These are phyloP conservation scores for Vicia sativa DNA, from an alignment of 306 rosid genomes.

Conservation along the genomic window DNA sequence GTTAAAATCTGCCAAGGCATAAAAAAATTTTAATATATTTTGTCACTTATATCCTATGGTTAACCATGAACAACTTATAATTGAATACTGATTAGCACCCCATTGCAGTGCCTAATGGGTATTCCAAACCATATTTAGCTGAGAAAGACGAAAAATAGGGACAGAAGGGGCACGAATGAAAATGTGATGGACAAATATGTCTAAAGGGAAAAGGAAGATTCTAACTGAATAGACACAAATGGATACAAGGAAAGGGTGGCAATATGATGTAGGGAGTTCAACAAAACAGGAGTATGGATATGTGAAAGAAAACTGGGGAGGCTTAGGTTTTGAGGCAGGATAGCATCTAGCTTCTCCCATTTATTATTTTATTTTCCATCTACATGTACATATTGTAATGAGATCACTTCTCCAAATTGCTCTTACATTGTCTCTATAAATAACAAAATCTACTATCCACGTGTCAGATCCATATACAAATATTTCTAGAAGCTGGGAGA, in stretches of 20 bases:
- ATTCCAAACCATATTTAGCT: neutral
- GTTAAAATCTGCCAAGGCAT: slow-evolving; percentile 19
- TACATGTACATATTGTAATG: neutral
- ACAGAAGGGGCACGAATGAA: neutral
- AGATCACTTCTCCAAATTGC: neutral
- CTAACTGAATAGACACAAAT: neutral
- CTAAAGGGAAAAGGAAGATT: neutral
- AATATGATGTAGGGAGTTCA: slow-evolving; percentile 13
- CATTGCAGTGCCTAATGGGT: neutral
- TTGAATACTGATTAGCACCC: slow-evolving; percentile 12
- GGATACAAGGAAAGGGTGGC: neutral
- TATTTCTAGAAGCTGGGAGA: slow-evolving; percentile 3
- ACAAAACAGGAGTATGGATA: neutral
- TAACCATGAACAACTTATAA: slow-evolving; percentile 22
- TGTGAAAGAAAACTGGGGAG: neutral
- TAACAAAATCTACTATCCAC: slow-evolving; percentile 22
- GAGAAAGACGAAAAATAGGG: neutral
- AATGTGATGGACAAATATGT: slow-evolving; percentile 19
- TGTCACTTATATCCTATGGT: slow-evolving; percentile 10
- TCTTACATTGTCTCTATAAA: neutral
- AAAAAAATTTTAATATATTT: neutral
- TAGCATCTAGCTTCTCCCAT: slow-evolving; percentile 19
- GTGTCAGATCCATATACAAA: slow-evolving; percentile 18
- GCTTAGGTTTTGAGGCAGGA: neutral
- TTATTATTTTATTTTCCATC: neutral